Evolutionary conservation across 768 basidiomycete genomes (phyloP).

Genomic region (Chlorophyllum brunneum): DNA sequence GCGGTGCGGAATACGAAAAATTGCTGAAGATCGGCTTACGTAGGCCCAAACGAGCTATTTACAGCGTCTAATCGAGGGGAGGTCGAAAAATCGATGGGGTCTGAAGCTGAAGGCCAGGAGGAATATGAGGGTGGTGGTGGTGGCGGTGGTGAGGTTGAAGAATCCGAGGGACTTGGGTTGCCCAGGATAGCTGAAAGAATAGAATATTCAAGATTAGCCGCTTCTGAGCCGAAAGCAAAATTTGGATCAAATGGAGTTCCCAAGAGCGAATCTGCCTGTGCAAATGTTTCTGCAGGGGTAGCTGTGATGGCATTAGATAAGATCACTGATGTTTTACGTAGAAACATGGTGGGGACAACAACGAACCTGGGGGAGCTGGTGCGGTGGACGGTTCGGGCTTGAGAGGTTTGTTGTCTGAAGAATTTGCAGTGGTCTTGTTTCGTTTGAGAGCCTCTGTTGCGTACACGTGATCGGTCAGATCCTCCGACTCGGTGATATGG

Average conservation of each 20-base stretch:
- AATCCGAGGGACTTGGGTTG: slow-evolving; percentile 58
- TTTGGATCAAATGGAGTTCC: slow-evolving; percentile 57
- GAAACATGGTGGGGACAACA: slow-evolving; percentile 13
- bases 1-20: slow-evolving; percentile 30
- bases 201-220: slow-evolving; percentile 92
- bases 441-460: slow-evolving; percentile 46
- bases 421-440: slow-evolving; percentile 27
- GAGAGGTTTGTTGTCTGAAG: slow-evolving; percentile 31
- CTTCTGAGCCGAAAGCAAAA: slow-evolving; percentile 79
- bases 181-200: slow-evolving; percentile 91
- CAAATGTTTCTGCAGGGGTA: slow-evolving; percentile 46
- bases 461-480: slow-evolving; percentile 33
- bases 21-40: slow-evolving; percentile 33
- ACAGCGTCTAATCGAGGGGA: slow-evolving; percentile 29
- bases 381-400: slow-evolving; percentile 24
- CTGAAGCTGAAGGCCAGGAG: slow-evolving; percentile 38
- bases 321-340: slow-evolving; percentile 14
- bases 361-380: slow-evolving; percentile 20
- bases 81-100: slow-evolving; percentile 34
- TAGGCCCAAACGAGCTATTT: slow-evolving; percentile 23
- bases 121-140: slow-evolving; percentile 31
- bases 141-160: slow-evolving; percentile 40
- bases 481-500: slow-evolving; percentile 11
- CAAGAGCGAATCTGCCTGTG: slow-evolving; percentile 58
- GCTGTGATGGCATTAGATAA: slow-evolving; percentile 15